Evolutionary conservation across 371 early-diverging fungal species (phyloP), one percentile per base, ranked within the genome.

Genomic region (Mucor circinelloides): DNA sequence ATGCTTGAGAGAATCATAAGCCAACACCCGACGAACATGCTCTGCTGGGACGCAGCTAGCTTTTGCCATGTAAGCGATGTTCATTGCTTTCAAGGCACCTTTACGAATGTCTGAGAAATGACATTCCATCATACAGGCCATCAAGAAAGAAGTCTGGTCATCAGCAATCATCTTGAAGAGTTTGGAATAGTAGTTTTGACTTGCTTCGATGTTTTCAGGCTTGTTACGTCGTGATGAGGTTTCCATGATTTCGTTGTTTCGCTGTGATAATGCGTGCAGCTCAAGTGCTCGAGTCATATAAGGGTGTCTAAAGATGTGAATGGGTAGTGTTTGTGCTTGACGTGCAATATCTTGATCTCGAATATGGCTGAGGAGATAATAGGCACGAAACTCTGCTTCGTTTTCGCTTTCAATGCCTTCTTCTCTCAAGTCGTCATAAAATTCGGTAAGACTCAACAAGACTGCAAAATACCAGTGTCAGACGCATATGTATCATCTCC

Each of bases 381-480:
- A 95, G 0, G 94, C 95, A 28, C 91, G 85, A 70, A 97, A 95
- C 74, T 97, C 96, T 4, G 95, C 84, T 78, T 97, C 96, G 58
- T 95, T 95, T 0, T 86, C 84, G 38, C 87, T 86, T 5, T 64
- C 64, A 4, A 85, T 71, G 8, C 84, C 86, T 17, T 83, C 81
- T 19, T 78, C 75, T 12, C 85, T 75, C 58, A 88, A 73, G 71
- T 95, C 97, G 48, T 88, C 87, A 72, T 97, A 97, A 62, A 91
- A 93, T 77, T 95, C 94, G 40, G 86, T 87, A 60, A 97, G 80
- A 74, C 90, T 91, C 54, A 92, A 83, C 25, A 97, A 78, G 0
- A 91, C 94, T 74, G 68, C 12, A 66, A 10, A 31, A 13, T 1
- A 4, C 3, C 36, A 4, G 0, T 17, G 23, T 58, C 2, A 27